Base-by-base conservation (phyloP, 352 stramenopile species). In the Phytophthora tentaculata region DNA sequence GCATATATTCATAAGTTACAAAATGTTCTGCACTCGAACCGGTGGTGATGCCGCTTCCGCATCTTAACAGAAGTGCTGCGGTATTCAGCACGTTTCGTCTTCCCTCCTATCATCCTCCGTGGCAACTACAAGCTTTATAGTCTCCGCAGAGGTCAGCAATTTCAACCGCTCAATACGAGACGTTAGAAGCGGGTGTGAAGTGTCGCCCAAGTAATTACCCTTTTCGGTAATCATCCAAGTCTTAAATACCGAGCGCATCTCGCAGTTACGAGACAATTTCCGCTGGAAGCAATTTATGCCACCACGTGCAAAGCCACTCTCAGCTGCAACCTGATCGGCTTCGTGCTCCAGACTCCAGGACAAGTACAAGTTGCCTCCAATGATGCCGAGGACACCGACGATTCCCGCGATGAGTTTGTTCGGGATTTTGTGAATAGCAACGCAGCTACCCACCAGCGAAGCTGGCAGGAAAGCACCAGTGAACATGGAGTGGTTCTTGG, bases 171-270 rank as follows among this genome's bases (percentile, higher is more conserved):
- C 74, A 41, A 94, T 89, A 12, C 88, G 88, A 16, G 76, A 88
- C 7, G 88, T 94, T 14, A 95, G 68, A 39, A 92, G 71, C 43
- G 88, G 88, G 51, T 95, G 88, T 2, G 81, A 82, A 10, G 81
- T 90, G 61, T 95, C 88, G 22, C 84, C 88, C 19, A 95, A 64
- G 71, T 95, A 95, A 69, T 95, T 92, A 56, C 88, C 88, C 28
- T 80, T 67, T 51, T 91, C 70, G 16, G 81, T 92, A 76, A 95
- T 95, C 74, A 91, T 74, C n/a, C 64, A 71, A 20, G 84, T 86
- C 32, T 89, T 77, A 55, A 88, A 65, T 14, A 82, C 61, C 29
- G 74, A 77, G 14, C 84, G 81, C 67, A 94, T 63, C 56, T 89
- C 78, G 55, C 84, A 92, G 73, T 95, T 95, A 50, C 79, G 83